Conservation (phyloP, 768 basidiomycete genomes). For the Boletellus emodensis region DNA sequence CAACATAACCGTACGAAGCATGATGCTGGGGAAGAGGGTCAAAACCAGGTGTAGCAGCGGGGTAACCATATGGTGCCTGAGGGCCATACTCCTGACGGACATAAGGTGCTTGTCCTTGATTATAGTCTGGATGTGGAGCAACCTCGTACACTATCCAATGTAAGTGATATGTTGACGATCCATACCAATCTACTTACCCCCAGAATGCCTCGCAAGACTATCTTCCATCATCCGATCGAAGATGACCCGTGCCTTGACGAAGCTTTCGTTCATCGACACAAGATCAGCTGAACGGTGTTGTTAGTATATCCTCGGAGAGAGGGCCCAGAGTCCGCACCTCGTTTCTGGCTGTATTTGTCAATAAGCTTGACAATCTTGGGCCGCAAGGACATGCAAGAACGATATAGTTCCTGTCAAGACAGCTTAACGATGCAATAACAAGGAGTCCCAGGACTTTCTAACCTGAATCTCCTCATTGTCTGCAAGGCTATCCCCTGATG, state of each 20-base stretch:
- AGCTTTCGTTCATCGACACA: constrained; percentile 91
- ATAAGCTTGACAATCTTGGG: constrained; percentile 96
- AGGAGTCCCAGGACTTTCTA: constrained; percentile 11
- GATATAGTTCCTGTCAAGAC: constrained; percentile 72
- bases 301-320: neutral
- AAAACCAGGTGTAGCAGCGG: constrained; percentile 32
- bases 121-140: constrained; percentile 29
- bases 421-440: constrained; percentile 5
- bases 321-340: constrained; percentile 39
- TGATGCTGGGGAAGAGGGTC: constrained; percentile 40
- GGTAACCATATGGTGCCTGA: constrained; percentile 47
- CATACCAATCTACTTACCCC: constrained; percentile 38
- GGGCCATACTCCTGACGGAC: constrained; percentile 33
- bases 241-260: constrained; percentile 81
- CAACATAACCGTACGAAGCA: constrained; percentile 25
- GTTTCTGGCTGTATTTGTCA: constrained; percentile 95
- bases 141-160: constrained; percentile 48
- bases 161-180: constrained; percentile 5
- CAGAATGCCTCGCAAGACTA: constrained; percentile 70
- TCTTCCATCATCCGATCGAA: constrained; percentile 96
- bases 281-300: constrained; percentile 64
- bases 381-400: constrained; percentile 81
- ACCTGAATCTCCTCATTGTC: constrained; percentile 92
- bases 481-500: constrained; percentile 75
- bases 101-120: constrained; percentile 22